Base-by-base conservation (phyloP, 257 asterid genomes). In the Nyctanthes arbortristis region DNA sequence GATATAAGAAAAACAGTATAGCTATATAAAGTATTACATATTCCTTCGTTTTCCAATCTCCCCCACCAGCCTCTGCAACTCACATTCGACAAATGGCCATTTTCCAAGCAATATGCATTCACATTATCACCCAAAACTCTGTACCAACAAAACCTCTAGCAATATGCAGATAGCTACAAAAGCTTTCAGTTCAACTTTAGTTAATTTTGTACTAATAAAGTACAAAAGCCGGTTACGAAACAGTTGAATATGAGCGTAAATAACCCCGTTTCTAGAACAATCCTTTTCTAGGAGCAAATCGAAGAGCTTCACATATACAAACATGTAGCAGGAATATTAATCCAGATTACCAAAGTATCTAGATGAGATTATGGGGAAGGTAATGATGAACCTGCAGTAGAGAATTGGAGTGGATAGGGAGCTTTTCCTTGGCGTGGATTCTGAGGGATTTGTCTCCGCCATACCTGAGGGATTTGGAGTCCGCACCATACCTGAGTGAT, bases 391-490 rank as follows among this genome's bases (percentile, higher is more conserved):
- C 98, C 91, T 91, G 93, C 81, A 87, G 84, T 37, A 74, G 70
- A 55, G 89, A 70, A 56, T 72, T 77, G 74, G 86, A 31, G 55
- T 81, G 76, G 61, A 86, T 36, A 43, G 96, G 93, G 66, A 75
- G 63, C 78, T 81, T 89, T 77, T 93, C 96, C 89, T 84, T 93
- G 78, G 96, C 99, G 79, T 82, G 87, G 72, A 93, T 82, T 66
- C 87, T 74, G 28, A 93, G 81, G 63, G n/a, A n/a, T n/a, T n/a
- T n/a, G n/a, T n/a, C n/a, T n/a, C n/a, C n/a, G n/a, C n/a, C n/a
- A n/a, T n/a, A n/a, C n/a, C n/a, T n/a, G n/a, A 93, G 82, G 60
- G 90, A 72, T 80, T 89, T 91, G 75, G 96, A 82, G 68, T 91
- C 93, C 16, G 79, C 96, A 61, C 74, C 83, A 56, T 82, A 91